Percentiles rank a stretch among this genome's conserved stretches.
Conservation (phyloP, 2,329 filamentous ascomycete genomes). For the Davidsoniella eucalypti region DNA sequence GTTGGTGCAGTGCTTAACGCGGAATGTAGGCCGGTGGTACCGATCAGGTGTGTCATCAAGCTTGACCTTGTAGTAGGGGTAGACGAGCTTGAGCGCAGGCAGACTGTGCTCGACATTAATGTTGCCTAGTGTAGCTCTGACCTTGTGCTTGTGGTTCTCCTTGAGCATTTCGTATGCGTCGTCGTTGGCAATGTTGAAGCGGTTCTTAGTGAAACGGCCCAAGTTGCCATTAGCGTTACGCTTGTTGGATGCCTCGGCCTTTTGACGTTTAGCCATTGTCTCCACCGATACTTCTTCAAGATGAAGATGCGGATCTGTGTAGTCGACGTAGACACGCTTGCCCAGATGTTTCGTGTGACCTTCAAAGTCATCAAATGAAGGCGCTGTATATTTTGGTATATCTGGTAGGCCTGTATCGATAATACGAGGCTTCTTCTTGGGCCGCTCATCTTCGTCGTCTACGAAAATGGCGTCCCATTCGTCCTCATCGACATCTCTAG, state of each 20-base stretch:
- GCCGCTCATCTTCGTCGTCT: constrained; percentile 29
- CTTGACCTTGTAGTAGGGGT: constrained; percentile 89
- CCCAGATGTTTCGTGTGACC: constrained; percentile 54
- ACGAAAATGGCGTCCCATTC: constrained; percentile 49
- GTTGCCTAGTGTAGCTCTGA: constrained; percentile 79
- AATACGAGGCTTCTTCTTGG: constrained; percentile 52
- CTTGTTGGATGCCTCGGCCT: constrained; percentile 40
- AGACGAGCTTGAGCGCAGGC: constrained; percentile 79
- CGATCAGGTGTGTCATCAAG: constrained; percentile 58
- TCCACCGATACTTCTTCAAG: constrained; percentile 60
- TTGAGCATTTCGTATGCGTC: constrained; percentile 90
- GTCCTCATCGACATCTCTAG: constrained; percentile 26
- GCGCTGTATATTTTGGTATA: constrained; percentile 43
- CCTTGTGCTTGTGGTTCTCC: constrained; percentile 91
- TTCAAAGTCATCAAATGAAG: constrained; percentile 69
- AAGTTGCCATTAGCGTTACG: constrained; percentile 53
- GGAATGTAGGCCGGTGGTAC: constrained; percentile 68
- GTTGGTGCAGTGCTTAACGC: constrained; percentile 50
- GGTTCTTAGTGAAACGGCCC: constrained; percentile 55
- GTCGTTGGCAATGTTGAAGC: constrained; percentile 95
- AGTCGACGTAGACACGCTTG: constrained; percentile 66
- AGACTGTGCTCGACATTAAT: constrained; percentile 88
- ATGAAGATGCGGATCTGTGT: constrained; percentile 76
- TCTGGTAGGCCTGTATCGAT: constrained; percentile 42
- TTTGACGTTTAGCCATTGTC: constrained; percentile 42